Base-by-base conservation (phyloP, 176 grass and related monocot genomes). In the Dactylis glomerata region DNA sequence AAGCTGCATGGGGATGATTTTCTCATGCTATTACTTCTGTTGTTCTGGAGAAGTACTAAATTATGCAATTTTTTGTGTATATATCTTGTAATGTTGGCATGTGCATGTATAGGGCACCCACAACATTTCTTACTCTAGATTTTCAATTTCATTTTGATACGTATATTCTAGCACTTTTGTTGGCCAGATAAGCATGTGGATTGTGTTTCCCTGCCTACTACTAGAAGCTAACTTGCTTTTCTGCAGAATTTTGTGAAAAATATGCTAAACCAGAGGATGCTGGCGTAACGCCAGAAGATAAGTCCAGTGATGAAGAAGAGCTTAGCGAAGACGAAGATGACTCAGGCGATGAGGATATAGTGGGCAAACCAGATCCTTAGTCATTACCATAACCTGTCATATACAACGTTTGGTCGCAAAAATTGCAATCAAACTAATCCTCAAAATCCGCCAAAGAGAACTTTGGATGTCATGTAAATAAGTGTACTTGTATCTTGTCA, bases 251-350 rank as follows among this genome's bases (percentile, higher is more conserved):
- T 51, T 95, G 93, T 50, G 88, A 95, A 83, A 96, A 93, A 45
- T 96, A 87, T 76, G 93, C 93, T 1, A 96, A 96, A 67, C 88
- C 91, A 47, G 91, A 93, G 85, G 86, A 93, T 34, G 86, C 88
- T 62, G 91, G 91, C n/a, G 57, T 90, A 64, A 80, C 86, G 19
- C 85, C 88, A 11, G 93, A 96, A 88, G 88, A 92, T 24, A 89
- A 91, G 75, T 93, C 91, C 27, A 96, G 91, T 5, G 93, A 96
- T 17, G 93, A 96, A 84, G 93, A 96, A 81, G 93, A 96, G 76
- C 88, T 93, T 75, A 96, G 91, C 3, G 93, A 96, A 81, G 88
- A 91, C 3, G 93, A 95, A 83, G 82, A 92, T 7, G 90, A 90
- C 34, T 92, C 68, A 0, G 89, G 91, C 3, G 93, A 96, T 8